Evolutionary conservation across 2,329 filamentous ascomycete species (phyloP).

Genomic region (Apiospora phragmitis): DNA sequence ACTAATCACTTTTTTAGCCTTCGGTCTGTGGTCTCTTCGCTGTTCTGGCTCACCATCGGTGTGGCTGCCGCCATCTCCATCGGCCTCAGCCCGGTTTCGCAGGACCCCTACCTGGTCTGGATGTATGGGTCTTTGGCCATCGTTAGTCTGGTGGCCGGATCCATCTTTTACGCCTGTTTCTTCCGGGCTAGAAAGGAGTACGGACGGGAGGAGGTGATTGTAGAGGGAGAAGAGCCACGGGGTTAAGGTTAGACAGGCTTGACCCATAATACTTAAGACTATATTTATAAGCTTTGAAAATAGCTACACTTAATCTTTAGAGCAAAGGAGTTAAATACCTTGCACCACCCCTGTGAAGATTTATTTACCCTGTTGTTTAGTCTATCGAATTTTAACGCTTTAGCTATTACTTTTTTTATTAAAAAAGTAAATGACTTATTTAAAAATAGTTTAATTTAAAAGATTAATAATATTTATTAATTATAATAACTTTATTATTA

Average conservation of each 20-base stretch:
- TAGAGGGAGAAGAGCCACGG: not conserved
- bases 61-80: conserved; percentile 61
- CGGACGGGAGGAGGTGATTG: not conserved
- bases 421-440: too few species aligned
- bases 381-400: too few species aligned
- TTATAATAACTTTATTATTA: too few species aligned
- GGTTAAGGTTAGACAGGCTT: not conserved
- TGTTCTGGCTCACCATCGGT: conserved; percentile 63
- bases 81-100: conserved; percentile 57
- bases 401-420: too few species aligned
- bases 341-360: too few species aligned
- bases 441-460: too few species aligned
- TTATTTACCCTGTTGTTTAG: too few species aligned
- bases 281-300: too few species aligned
- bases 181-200: not conserved
- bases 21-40: conserved; percentile 45
- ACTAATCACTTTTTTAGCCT: not conserved
- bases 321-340: too few species aligned
- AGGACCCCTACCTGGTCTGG: conserved; percentile 67
- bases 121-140: conserved; percentile 62
- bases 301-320: too few species aligned
- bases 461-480: too few species aligned
- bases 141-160: conserved; percentile 47
- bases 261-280: not conserved
- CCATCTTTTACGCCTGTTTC: conserved; percentile 48